These are phyloP conservation scores for Curvularia lunata DNA, from an alignment of 2,329 filamentous ascomycete genomes.

Conservation along the genomic window DNA sequence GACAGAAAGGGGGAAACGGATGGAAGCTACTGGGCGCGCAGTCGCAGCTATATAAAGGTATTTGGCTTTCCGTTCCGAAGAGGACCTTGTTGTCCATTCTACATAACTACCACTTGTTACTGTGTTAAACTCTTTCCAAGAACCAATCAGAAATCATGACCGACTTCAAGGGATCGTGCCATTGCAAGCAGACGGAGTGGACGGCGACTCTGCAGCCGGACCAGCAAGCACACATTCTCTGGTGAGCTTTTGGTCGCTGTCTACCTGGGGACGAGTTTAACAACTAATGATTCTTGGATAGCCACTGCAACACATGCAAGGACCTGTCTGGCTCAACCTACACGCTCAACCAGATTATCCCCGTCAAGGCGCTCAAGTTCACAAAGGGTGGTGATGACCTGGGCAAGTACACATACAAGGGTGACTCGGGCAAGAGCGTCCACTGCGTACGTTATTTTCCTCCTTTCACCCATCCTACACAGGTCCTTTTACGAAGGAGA, in stretches of 20 bases:
- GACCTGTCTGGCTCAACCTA: conserved; percentile 57
- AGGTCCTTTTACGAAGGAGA: background rate
- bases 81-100: conserved; percentile 21
- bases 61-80: background rate
- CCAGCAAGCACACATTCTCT: conserved; percentile 54
- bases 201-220: conserved; percentile 57
- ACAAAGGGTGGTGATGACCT: conserved; percentile 59
- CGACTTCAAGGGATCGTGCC: conserved; percentile 59
- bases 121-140: background rate
- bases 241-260: conserved; percentile 42
- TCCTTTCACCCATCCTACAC: too few relatives aligned
- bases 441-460: conserved; percentile 50
- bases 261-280: background rate
- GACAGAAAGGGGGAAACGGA: background rate
- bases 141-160: conserved; percentile 47
- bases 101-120: background rate
- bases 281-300: conserved; percentile 26
- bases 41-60: conserved; percentile 7
- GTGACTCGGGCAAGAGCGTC: conserved; percentile 61
- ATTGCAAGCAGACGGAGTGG: conserved; percentile 62
- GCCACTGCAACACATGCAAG: conserved; percentile 66
- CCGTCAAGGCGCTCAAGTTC: conserved; percentile 57
- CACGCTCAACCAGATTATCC: conserved; percentile 63
- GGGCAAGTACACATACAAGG: conserved; percentile 62
- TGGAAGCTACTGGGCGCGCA: too few relatives aligned